phyloP scores from a whole-genome alignment of 2,329 filamentous ascomycete species.

The Gliomastix tumulicola region DNA sequence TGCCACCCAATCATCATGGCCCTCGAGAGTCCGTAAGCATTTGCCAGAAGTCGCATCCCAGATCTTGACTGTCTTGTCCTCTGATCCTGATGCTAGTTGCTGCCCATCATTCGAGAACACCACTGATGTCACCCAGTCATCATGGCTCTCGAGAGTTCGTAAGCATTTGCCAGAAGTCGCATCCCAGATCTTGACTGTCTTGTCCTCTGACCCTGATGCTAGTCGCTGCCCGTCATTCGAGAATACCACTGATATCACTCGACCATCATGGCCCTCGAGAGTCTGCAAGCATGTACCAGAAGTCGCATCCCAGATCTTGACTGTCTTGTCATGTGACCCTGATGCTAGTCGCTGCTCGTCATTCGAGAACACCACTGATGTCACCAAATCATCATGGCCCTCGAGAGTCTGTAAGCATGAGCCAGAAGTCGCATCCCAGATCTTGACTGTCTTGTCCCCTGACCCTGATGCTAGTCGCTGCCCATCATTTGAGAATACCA shows the following conservation, averaged over 20 bases:
- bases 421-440: slow-evolving; percentile 4
- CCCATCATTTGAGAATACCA: slow-evolving; percentile 9
- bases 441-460: slow-evolving; percentile 1
- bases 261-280: slow-evolving; percentile 4
- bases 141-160: slow-evolving; percentile 2
- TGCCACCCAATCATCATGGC: neutral
- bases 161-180: neutral
- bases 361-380: slow-evolving; percentile 9
- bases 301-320: slow-evolving; percentile 9
- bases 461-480: slow-evolving; percentile 5
- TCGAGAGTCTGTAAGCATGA: slow-evolving; percentile 1
- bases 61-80: slow-evolving; percentile 3
- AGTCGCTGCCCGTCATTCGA: slow-evolving; percentile 1
- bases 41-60: slow-evolving; percentile 1
- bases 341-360: slow-evolving; percentile 6
- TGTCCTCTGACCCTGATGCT: slow-evolving; percentile 1
- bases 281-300: slow-evolving; percentile 3
- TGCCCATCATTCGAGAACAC: slow-evolving; percentile 2
- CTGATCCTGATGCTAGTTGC: slow-evolving; percentile 3
- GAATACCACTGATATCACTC: slow-evolving; percentile 3
- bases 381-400: slow-evolving; percentile 1
- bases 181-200: slow-evolving; percentile 3
- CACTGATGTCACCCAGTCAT: neutral
- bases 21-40: neutral
- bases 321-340: slow-evolving; percentile 5